Evolutionary conservation across 306 rosid genomes (phyloP).

Genomic region (Castanea crenata): DNA sequence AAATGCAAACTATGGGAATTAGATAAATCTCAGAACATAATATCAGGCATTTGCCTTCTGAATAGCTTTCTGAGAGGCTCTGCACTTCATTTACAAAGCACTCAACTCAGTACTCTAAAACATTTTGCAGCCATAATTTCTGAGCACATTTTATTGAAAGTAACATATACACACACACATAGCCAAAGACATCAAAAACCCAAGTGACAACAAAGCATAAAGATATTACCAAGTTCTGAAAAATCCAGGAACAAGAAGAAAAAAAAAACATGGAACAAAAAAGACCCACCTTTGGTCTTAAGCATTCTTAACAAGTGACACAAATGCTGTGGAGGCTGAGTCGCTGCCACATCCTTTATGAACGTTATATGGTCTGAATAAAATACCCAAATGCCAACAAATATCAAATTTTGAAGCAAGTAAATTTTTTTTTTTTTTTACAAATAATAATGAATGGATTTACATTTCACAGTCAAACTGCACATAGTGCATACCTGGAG

Average conservation of each 20-base stretch:
- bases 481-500: constrained; percentile 29
- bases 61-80: not conserved
- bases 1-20: too few relatives aligned
- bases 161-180: not conserved
- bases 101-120: not conserved
- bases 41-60: not conserved
- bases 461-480: too few relatives aligned
- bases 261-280: constrained; percentile 4
- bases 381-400: not conserved
- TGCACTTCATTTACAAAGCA: not conserved
- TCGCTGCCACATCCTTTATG: constrained; percentile 75
- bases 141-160: not conserved
- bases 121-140: not conserved
- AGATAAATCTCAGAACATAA: too few relatives aligned
- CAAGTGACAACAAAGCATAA: not conserved
- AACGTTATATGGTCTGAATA: constrained; percentile 74
- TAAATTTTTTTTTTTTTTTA: too few relatives aligned
- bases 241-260: not conserved
- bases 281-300: constrained; percentile 65
- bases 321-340: constrained; percentile 80
- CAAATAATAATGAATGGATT: too few relatives aligned
- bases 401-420: not conserved
- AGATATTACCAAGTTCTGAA: not conserved
- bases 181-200: not conserved
- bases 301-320: constrained; percentile 56